Evolutionary conservation across 2,329 filamentous ascomycete species (phyloP), one percentile per base, ranked within the genome.

Genomic region (Blastomyces silverae): DNA sequence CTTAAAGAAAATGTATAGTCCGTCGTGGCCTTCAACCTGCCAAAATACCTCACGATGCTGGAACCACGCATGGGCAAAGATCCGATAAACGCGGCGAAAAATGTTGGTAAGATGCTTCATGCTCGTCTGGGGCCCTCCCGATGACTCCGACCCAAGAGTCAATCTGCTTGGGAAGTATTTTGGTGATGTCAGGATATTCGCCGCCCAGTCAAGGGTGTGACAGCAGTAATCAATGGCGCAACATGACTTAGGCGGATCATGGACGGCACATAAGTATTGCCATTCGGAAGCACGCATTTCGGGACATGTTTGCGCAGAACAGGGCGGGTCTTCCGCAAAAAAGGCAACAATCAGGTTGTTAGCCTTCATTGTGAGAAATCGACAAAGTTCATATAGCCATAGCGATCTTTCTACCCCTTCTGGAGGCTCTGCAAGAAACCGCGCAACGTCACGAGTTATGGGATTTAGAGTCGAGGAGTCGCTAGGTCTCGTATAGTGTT

Each of bases 201-300:
- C 92, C 2, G 94, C 94, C 91, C 93, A 97, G 79, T 99, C 94
- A 55, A 99, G 87, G 0, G 94, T 99, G 76, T 99, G 94, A 76
- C 93, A 97, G 83, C 92, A 97, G 80, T 99, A 99, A 79, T 99
- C 94, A 73, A 99, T 97, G 62, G 94, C 94, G 77, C 93, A 97
- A 81, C 94, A 99, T 72, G 89, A 90, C 79, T 97, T 97, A 60
- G 94, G 94, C 61, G 92, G 89, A 74, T 97, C 93, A 76, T 99
- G 94, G 2, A 97, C 94, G 61, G 94, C 94, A 79, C 94, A 99
- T 59, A 99, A 86, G 73, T 97, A 99, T 79, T 99, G 94, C 94
- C 94, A 99, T 80, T 99, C 93, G 39, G 90, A 94, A 2, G 94
- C 94, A 73, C 94, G 92, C 94, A 99, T 99, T 79, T 99, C 94